These are phyloP conservation scores for Backusella tarrabulga DNA, from an alignment of 192 early-diverging fungal species.

Conservation along the genomic window DNA sequence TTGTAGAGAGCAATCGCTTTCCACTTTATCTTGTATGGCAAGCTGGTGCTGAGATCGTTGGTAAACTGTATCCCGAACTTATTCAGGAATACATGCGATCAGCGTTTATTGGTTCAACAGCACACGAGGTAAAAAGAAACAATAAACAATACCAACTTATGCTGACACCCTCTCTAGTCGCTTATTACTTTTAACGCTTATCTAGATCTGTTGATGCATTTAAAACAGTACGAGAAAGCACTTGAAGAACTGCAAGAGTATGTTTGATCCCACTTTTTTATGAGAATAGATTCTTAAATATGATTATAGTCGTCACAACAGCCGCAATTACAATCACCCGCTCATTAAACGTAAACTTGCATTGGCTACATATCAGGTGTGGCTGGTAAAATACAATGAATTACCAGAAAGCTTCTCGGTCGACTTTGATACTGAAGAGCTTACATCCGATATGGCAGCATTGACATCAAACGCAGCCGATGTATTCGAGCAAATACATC, in stretches of 20 bases:
- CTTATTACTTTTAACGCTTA: background rate
- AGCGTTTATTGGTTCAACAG: background rate
- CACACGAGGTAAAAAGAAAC: background rate
- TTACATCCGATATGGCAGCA: background rate
- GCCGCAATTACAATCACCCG: background rate
- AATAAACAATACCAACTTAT: background rate
- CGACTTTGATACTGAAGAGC: background rate
- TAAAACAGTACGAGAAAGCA: background rate
- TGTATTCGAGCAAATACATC: background rate
- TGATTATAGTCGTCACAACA: background rate
- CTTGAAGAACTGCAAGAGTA: background rate
- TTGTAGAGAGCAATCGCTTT: background rate
- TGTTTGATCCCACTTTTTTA: background rate
- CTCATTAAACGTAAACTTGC: background rate
- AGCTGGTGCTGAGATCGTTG: conserved; percentile 7
- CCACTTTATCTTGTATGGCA: background rate
- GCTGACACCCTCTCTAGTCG: background rate
- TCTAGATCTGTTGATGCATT: background rate
- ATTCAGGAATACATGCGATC: background rate
- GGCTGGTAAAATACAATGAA: background rate
- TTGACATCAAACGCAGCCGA: background rate
- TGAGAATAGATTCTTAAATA: too few species aligned
- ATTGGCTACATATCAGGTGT: background rate
- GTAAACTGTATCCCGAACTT: background rate
- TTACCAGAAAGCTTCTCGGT: background rate